Evolutionary conservation across 495 filamentous ascomycete species (phyloP).

Genomic region (Penicillium subrubescens): DNA sequence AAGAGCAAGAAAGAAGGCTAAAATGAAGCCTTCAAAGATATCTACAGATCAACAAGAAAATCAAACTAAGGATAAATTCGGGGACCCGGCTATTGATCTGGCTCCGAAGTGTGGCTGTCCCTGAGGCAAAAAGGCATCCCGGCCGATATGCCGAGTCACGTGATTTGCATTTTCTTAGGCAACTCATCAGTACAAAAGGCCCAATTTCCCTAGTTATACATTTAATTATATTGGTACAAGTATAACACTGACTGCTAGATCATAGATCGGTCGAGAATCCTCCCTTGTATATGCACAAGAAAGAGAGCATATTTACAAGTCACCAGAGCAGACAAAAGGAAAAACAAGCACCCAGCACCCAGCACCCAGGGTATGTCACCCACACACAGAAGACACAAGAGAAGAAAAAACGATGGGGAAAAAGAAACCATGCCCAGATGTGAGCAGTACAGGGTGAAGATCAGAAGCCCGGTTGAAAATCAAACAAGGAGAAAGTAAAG

Average conservation of each 20-base stretch:
- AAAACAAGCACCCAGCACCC: background rate
- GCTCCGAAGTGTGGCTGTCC: conserved; percentile 5
- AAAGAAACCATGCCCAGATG: background rate
- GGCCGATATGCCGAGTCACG: conserved; percentile 31
- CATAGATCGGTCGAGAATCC: background rate
- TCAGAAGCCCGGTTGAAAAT: background rate
- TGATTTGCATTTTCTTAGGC: conserved; percentile 18
- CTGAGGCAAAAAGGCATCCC: conserved; percentile 27
- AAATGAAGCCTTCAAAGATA: background rate
- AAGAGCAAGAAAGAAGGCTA: background rate
- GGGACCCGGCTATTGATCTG: background rate
- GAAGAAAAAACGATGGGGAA: background rate
- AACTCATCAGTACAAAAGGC: background rate
- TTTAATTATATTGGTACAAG: background rate
- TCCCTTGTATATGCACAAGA: conserved; percentile 25
- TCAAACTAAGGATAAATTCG: background rate
- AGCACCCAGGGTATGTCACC: conserved; percentile 19
- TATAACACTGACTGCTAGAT: background rate
- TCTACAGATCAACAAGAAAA: background rate
- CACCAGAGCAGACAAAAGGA: conserved; percentile 16
- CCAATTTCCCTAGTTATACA: background rate
- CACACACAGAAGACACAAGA: conserved; percentile 1
- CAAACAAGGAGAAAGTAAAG: conserved; percentile 3
- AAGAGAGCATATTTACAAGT: conserved; percentile 32
- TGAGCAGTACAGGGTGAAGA: background rate